Percentiles rank a stretch among this genome's conserved stretches.
phyloP scores from a whole-genome alignment of 2,329 filamentous ascomycete genomes.

The Pseudocercospora pini-densiflorae region DNA sequence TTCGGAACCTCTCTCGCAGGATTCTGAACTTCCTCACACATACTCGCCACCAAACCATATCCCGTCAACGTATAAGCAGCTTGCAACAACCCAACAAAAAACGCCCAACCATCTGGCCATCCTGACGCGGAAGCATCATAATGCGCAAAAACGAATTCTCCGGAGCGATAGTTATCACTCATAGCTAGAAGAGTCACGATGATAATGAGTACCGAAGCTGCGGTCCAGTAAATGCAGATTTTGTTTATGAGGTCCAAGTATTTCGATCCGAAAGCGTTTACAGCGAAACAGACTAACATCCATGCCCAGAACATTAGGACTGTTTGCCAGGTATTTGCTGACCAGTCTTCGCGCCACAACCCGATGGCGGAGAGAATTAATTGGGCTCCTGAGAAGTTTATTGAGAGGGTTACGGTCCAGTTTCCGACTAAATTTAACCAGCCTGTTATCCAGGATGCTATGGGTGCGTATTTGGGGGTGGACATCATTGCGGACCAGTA shows the following conservation, averaged over 20 bases:
- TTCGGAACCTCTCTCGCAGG: slow-evolving; percentile 71
- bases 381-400: slow-evolving; percentile 75
- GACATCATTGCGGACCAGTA: slow-evolving; percentile 71
- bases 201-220: slow-evolving; percentile 68
- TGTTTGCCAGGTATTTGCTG: slow-evolving; percentile 70
- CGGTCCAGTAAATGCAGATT: slow-evolving; percentile 75
- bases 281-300: slow-evolving; percentile 65
- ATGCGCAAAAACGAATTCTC: slow-evolving; percentile 69
- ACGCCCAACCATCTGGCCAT: slow-evolving; percentile 72
- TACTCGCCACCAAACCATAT: slow-evolving; percentile 72
- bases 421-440: slow-evolving; percentile 76
- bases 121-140: slow-evolving; percentile 69
- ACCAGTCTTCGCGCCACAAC: slow-evolving; percentile 72
- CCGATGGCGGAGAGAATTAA: slow-evolving; percentile 70
- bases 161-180: slow-evolving; percentile 62
- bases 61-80: slow-evolving; percentile 66
- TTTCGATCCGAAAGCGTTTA: slow-evolving; percentile 68
- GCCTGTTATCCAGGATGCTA: slow-evolving; percentile 71
- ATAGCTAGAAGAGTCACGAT: slow-evolving; percentile 66
- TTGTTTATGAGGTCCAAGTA: slow-evolving; percentile 73
- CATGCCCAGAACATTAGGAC: slow-evolving; percentile 74
- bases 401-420: slow-evolving; percentile 67
- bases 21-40: slow-evolving; percentile 74
- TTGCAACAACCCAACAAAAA: slow-evolving; percentile 72
- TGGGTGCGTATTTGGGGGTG: slow-evolving; percentile 66